phyloP scores from a whole-genome alignment of 106 monocot genomes.

The Acorus calamus region DNA sequence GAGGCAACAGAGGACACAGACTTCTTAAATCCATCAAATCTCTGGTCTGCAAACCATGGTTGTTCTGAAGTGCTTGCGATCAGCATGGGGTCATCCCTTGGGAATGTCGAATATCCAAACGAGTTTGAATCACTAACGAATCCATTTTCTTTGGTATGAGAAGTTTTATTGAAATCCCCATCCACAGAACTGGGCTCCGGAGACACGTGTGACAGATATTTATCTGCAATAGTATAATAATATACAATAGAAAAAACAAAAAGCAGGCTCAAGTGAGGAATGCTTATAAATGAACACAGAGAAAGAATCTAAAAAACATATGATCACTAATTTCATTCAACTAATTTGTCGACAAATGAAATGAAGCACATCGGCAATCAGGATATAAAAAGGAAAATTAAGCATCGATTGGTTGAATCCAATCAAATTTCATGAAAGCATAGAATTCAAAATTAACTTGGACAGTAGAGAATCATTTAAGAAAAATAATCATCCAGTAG shows the following conservation, averaged over 20 bases:
- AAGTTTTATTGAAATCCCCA: constrained; percentile 22
- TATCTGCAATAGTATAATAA: constrained; percentile 32
- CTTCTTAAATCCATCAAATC: constrained; percentile 20
- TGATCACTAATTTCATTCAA: neutral
- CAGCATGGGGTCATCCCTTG: constrained; percentile 29
- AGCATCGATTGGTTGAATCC: neutral
- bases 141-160: constrained; percentile 50
- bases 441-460: too few species aligned
- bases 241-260: constrained; percentile 3
- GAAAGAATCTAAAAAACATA: neutral
- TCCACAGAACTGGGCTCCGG: constrained; percentile 20
- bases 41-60: constrained; percentile 17
- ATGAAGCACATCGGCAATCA: too few species aligned
- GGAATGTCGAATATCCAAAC: constrained; percentile 27
- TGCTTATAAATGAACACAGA: neutral
- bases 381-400: neutral
- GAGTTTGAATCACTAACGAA: constrained; percentile 27
- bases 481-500: too few species aligned
- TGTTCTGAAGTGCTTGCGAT: constrained; percentile 34
- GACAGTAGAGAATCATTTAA: too few species aligned
- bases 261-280: neutral
- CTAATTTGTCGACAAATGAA: too few species aligned
- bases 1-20: constrained; percentile 30
- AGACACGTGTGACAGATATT: constrained; percentile 38
- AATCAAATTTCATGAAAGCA: neutral